Conservation (phyloP, 176 grass and related monocot species). For the maize (Zea mays) region DNA sequence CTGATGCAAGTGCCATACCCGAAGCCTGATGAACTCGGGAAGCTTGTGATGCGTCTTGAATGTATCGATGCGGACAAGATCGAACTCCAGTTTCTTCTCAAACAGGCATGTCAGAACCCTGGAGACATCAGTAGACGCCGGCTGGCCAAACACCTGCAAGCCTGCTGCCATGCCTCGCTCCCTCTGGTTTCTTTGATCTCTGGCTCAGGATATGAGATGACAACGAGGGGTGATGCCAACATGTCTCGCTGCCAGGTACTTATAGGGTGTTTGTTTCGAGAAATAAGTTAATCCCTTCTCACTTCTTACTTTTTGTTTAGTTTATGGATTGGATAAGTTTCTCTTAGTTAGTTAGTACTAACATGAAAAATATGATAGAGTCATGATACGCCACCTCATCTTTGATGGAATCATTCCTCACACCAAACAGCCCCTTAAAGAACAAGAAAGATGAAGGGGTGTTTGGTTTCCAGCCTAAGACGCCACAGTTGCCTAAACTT, state of each 20-base stretch:
- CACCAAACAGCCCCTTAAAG: conserved; percentile 1
- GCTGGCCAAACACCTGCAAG: conserved; percentile 82
- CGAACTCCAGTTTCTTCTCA: conserved; percentile 80
- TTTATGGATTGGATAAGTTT: too few species aligned
- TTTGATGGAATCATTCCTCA: too few species aligned
- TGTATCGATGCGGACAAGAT: conserved; percentile 71
- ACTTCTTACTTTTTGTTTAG: too few species aligned
- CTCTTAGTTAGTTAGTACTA: too few species aligned
- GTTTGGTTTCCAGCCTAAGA: too few species aligned
- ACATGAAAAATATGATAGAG: too few species aligned
- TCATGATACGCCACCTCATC: too few species aligned
- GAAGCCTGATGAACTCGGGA: conserved; percentile 75
- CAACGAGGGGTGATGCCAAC: conserved; percentile 26
- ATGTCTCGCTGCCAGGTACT: conserved; percentile 40
- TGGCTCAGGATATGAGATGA: conserved; percentile 35
- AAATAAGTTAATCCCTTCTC: too few species aligned
- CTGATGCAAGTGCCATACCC: conserved; percentile 28
- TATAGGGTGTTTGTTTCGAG: not conserved
- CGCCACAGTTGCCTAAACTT: too few species aligned
- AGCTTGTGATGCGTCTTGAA: conserved; percentile 70
- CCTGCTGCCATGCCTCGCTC: conserved; percentile 50
- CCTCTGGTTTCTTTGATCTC: conserved; percentile 42
- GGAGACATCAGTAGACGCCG: conserved; percentile 73
- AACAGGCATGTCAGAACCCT: conserved; percentile 87
- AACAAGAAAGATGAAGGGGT: conserved; percentile 24